Evolutionary conservation across 2,329 filamentous ascomycete genomes (phyloP), one percentile per base, ranked within the genome.

Genomic region (Geosmithia morbida): DNA sequence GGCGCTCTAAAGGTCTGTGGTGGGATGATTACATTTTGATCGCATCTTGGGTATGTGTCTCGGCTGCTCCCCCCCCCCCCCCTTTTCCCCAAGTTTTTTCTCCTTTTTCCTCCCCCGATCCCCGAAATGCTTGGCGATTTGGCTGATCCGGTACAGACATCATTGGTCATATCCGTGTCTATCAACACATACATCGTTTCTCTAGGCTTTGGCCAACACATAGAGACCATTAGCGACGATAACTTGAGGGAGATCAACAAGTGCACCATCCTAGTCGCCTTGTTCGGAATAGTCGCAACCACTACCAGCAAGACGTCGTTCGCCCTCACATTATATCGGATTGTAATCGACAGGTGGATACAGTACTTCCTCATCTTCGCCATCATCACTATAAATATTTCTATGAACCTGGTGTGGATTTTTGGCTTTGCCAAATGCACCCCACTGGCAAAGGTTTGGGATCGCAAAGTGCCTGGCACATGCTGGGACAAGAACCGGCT

Each of bases 221-320:
- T 51, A 16, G 30, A 33, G 14, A 57, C 56, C 7, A 54, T 59
- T 4, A 53, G 51, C 29, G 41, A 51, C 2, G 57, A 57, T 1
- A 51, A 59, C 17, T 45, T 58, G 8, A 52, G 40, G 18, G 55
- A 17, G 1, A 58, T 60, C 49, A 59, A 57, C n/a, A 48, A 57
- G 29, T 49, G 54, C 18, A 57, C 56, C 26, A 59, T 60, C 26
- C 47, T 61, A 3, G 53, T 54, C 3, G 59, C 56, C 2, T 48
- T 53, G 4, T 60, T 61, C 42, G 61, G 60, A 8, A 58, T 65
- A n/a, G 51, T 60, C 16, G 57, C 63, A 1, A 64, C 63, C 4
- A 55, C 61, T 1, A 56, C 55, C 47, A 64, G 61, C 50, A 67
- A 66, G 49, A 61, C 63, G 0, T 65, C 64, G 0, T 64, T 67